Conservation (phyloP, 2,329 filamentous ascomycete genomes). For the Paradendryphiella salina region DNA sequence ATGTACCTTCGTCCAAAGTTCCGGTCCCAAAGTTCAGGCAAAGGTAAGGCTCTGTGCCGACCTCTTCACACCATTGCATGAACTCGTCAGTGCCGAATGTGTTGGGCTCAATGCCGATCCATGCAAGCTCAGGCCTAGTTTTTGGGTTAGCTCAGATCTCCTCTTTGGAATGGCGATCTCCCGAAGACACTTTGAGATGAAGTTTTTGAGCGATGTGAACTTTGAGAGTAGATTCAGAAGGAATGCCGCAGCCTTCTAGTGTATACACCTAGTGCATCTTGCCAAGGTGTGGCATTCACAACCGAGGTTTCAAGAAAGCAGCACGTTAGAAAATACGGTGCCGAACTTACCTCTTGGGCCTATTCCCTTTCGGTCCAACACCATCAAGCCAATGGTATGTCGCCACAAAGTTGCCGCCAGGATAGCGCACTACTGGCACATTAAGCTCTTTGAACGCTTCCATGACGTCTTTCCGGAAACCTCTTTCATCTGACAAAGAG, state of each 20-base stretch:
- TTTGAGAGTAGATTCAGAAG: not conserved
- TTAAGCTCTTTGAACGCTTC: constrained; percentile 72
- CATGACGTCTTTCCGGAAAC: constrained; percentile 79
- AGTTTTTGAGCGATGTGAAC: not conserved
- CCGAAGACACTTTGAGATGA: not conserved
- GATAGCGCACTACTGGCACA: constrained; percentile 77
- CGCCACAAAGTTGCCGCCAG: constrained; percentile 81
- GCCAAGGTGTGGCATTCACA: too few relatives aligned
- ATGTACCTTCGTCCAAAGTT: constrained; percentile 57
- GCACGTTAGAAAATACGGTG: not conserved
- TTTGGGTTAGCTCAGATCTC: constrained; percentile 5
- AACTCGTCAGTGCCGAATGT: constrained; percentile 86
- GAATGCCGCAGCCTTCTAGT: not conserved
- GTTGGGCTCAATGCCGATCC: constrained; percentile 76
- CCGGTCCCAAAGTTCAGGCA: constrained; percentile 80
- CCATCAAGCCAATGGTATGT: constrained; percentile 87
- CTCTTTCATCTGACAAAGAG: constrained; percentile 70
- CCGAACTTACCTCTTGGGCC: constrained; percentile 58
- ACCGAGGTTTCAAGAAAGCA: not conserved
- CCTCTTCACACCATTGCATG: constrained; percentile 74
- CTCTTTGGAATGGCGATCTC: not conserved
- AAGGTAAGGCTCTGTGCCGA: constrained; percentile 77
- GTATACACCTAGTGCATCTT: not conserved
- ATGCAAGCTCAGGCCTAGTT: constrained; percentile 71
- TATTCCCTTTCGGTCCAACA: constrained; percentile 70